phyloP scores from a whole-genome alignment of 2,329 filamentous ascomycete species.

The Fusarium multiceps region DNA sequence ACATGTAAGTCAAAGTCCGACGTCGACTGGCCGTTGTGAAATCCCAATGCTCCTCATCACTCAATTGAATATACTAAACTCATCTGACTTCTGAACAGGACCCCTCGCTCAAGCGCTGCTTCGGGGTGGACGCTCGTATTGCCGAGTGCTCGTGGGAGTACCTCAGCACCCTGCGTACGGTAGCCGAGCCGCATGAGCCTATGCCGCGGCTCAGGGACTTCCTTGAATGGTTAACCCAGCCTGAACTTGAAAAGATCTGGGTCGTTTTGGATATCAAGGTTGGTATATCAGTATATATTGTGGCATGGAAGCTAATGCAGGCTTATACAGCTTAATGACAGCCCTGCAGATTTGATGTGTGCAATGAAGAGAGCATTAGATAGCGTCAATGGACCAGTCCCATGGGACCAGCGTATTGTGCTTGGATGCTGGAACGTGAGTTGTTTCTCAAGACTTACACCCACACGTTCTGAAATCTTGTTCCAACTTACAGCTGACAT shows the following conservation, averaged over 20 bases:
- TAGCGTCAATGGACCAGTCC: slow-evolving; percentile 59
- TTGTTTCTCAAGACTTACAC: slow-evolving; percentile 8
- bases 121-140: slow-evolving; percentile 77
- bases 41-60: neutral
- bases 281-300: slow-evolving; percentile 22
- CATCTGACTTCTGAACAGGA: slow-evolving; percentile 64
- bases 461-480: neutral
- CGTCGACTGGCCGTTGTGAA: neutral
- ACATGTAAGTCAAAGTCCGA: slow-evolving; percentile 66
- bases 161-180: slow-evolving; percentile 74
- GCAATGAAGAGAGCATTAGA: slow-evolving; percentile 73
- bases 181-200: slow-evolving; percentile 72
- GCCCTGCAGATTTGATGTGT: slow-evolving; percentile 75
- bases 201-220: slow-evolving; percentile 83
- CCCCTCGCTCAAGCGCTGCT: slow-evolving; percentile 81
- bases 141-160: slow-evolving; percentile 82
- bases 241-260: slow-evolving; percentile 77
- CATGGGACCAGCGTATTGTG: slow-evolving; percentile 80
- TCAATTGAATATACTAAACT: neutral
- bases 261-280: slow-evolving; percentile 90
- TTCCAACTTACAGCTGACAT: slow-evolving; percentile 7
- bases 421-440: slow-evolving; percentile 84
- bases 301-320: slow-evolving; percentile 20
- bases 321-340: slow-evolving; percentile 70
- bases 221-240: slow-evolving; percentile 74